Conservation (phyloP, 495 filamentous ascomycete species). For the Halenospora varia region DNA sequence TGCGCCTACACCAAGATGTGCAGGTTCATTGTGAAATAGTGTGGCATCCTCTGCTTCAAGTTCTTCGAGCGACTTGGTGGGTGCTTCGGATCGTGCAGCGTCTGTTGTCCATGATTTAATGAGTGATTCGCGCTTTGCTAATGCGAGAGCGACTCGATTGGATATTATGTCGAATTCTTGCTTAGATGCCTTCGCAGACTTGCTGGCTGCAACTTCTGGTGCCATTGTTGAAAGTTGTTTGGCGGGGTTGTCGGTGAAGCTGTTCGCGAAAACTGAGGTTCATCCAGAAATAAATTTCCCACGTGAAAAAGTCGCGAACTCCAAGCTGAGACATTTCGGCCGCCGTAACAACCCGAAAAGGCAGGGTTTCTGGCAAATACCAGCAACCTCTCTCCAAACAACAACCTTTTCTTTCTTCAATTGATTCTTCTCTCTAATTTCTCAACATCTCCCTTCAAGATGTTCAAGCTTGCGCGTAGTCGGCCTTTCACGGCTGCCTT, state of each 20-base stretch:
- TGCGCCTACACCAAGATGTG: constrained; percentile 40
- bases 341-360: constrained; percentile 3
- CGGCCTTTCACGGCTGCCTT: constrained; percentile 64
- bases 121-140: constrained; percentile 39
- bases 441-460: constrained; percentile 33
- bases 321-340: background rate
- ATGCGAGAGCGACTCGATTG: constrained; percentile 38
- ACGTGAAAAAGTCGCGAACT: constrained; percentile 5
- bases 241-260: background rate
- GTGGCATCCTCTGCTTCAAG: constrained; percentile 38
- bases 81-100: constrained; percentile 21
- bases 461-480: constrained; percentile 69
- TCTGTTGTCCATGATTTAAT: constrained; percentile 41
- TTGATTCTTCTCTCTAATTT: constrained; percentile 16
- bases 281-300: background rate
- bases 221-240: constrained; percentile 12
- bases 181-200: constrained; percentile 8
- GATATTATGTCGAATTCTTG: constrained; percentile 35
- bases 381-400: constrained; percentile 10
- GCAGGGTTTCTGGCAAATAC: background rate
- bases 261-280: background rate
- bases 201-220: constrained; percentile 22
- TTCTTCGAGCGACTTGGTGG: constrained; percentile 40
- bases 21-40: constrained; percentile 35
- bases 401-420: constrained; percentile 7